Evolutionary conservation across 345 rosid species (phyloP).

Genomic region (Corchorus olitorius): DNA sequence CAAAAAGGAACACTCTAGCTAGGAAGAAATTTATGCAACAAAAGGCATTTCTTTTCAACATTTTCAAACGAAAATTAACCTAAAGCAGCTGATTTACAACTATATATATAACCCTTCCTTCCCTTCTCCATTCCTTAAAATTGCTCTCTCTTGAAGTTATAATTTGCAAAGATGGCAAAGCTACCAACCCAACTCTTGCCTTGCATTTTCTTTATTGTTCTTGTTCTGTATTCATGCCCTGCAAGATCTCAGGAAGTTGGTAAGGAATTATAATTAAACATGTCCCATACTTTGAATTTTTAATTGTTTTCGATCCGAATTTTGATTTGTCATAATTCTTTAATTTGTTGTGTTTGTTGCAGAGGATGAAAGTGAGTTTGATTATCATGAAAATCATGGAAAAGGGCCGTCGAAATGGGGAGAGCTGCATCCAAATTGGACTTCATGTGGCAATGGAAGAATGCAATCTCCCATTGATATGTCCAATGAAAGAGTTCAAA

Average conservation of each 20-base stretch:
- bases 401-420: constrained; percentile 80
- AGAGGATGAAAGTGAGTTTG: constrained; percentile 76
- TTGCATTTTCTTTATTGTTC: constrained; percentile 27
- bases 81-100: neutral
- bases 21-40: neutral
- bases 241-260: constrained; percentile 47
- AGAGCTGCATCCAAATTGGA: constrained; percentile 59
- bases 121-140: neutral
- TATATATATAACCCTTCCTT: neutral
- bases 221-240: constrained; percentile 19
- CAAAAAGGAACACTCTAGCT: neutral
- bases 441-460: constrained; percentile 56
- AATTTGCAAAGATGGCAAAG: constrained; percentile 25
- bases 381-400: constrained; percentile 35
- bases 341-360: constrained; percentile 6
- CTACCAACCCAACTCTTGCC: constrained; percentile 22
- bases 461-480: constrained; percentile 92
- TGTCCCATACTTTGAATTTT: neutral
- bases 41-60: neutral
- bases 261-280: constrained; percentile 12
- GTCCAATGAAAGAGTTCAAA: constrained; percentile 47
- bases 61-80: neutral
- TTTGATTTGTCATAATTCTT: neutral
- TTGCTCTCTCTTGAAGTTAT: neutral
- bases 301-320: neutral